A percentile compares a stretch with the other conserved stretches of the same genome.
phyloP scores from a whole-genome alignment of 768 basidiomycete species.

The Favolaschia claudopus region DNA sequence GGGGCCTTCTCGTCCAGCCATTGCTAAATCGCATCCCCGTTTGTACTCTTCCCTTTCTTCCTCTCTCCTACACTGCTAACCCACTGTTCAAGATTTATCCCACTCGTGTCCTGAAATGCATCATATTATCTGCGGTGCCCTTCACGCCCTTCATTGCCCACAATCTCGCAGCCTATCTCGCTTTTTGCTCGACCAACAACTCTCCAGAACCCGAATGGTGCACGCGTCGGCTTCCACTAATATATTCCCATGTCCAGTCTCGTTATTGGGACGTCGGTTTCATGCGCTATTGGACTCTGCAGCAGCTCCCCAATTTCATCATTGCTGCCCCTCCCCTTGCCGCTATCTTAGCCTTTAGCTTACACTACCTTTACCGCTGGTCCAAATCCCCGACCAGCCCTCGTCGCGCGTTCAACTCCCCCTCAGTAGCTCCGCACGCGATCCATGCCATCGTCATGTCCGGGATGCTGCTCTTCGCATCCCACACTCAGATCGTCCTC shows the following conservation, averaged over 20 bases:
- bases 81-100: conserved; percentile 41
- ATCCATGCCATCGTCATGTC: conserved; percentile 73
- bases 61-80: conserved; percentile 4
- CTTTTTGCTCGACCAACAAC: conserved; percentile 63
- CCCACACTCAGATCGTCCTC: conserved; percentile 89
- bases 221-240: conserved; percentile 59
- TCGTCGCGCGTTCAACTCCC: conserved; percentile 39
- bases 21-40: conserved; percentile 50
- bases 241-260: conserved; percentile 84
- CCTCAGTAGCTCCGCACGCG: conserved; percentile 69
- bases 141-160: conserved; percentile 75
- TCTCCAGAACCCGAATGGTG: conserved; percentile 68
- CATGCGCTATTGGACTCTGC: conserved; percentile 82
- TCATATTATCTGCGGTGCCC: conserved; percentile 53
- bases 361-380: conserved; percentile 38
- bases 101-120: conserved; percentile 41
- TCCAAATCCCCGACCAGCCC: conserved; percentile 10
- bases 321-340: conserved; percentile 76
- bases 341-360: conserved; percentile 53
- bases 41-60: conserved; percentile 10
- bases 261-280: conserved; percentile 91
- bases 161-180: conserved; percentile 69
- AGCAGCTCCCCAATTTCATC: conserved; percentile 89
- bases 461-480: conserved; percentile 74
- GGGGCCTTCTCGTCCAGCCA: conserved; percentile 71